phyloP scores from a whole-genome alignment of 768 basidiomycete genomes.

The Ramaria rubella region DNA sequence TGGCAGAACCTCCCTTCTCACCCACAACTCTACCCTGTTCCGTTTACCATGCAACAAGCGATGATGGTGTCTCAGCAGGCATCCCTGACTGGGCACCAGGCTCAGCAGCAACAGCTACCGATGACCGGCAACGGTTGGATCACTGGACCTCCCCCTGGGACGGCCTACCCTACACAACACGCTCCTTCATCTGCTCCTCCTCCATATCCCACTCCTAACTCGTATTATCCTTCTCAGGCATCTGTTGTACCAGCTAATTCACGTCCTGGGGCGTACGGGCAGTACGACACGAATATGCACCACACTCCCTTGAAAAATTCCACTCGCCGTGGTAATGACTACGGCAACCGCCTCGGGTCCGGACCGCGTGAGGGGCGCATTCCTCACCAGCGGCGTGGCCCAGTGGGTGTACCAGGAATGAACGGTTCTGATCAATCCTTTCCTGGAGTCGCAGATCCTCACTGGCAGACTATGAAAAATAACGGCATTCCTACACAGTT shows the following conservation, averaged over 20 bases:
- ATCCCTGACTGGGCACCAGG: not conserved
- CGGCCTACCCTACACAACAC: not conserved
- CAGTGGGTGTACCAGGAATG: not conserved
- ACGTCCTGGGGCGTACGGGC: not conserved
- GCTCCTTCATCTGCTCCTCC: constrained; percentile 3
- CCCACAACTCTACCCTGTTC: constrained; percentile 1
- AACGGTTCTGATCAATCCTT: not conserved
- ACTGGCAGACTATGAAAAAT: not conserved
- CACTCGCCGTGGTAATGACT: not conserved
- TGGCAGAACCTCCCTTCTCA: not conserved
- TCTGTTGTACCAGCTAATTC: not conserved
- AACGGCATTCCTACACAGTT: not conserved
- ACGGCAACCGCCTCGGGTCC: not conserved
- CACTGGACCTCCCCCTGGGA: not conserved
- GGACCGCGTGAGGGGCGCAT: not conserved
- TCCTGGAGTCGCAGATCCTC: not conserved
- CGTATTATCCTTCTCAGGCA: not conserved
- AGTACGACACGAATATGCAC: not conserved
- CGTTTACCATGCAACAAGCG: not conserved
- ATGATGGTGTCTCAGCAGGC: not conserved
- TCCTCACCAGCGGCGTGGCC: not conserved
- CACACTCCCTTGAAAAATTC: not conserved
- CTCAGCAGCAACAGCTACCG: not conserved
- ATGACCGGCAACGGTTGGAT: not conserved
- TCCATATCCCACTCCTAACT: not conserved